Conservation (phyloP, 2,329 filamentous ascomycete genomes). For the Cercospora zeae-maydis region DNA sequence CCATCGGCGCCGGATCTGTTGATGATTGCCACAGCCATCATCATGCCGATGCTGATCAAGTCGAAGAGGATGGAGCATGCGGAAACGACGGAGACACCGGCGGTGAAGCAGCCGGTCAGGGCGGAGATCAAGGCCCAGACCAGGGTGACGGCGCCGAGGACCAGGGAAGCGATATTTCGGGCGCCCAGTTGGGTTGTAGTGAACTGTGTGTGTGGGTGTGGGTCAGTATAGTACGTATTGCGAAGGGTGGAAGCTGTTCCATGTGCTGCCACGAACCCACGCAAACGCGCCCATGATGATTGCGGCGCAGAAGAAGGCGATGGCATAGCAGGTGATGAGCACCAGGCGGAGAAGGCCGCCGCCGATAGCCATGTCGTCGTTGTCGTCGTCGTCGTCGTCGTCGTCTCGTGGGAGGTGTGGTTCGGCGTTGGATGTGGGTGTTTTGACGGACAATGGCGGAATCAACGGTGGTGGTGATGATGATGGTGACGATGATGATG, state of each 20-base stretch:
- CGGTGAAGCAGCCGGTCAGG: constrained; percentile 12
- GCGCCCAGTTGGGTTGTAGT: neutral
- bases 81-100: constrained; percentile 10
- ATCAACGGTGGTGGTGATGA: too few species aligned
- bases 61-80: constrained; percentile 9
- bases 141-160: constrained; percentile 4
- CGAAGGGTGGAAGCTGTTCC: neutral
- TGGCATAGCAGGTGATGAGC: constrained; percentile 13
- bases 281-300: constrained; percentile 16
- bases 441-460: too few species aligned
- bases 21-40: constrained; percentile 18
- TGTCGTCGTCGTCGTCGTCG: neutral
- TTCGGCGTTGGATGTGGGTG: neutral
- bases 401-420: neutral
- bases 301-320: constrained; percentile 10
- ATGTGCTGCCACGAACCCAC: constrained; percentile 1
- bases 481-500: too few species aligned
- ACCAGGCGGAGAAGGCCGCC: constrained; percentile 15
- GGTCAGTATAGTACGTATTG: too few species aligned
- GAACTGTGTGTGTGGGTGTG: neutral
- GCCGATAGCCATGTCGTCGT: constrained; percentile 9
- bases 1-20: constrained; percentile 7
- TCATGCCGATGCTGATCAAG: constrained; percentile 8
- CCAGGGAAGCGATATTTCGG: constrained; percentile 10
- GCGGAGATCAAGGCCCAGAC: constrained; percentile 3